Conservation (phyloP, 1,139 yeast genomes). For the Saccharomyces hybrid region DNA sequence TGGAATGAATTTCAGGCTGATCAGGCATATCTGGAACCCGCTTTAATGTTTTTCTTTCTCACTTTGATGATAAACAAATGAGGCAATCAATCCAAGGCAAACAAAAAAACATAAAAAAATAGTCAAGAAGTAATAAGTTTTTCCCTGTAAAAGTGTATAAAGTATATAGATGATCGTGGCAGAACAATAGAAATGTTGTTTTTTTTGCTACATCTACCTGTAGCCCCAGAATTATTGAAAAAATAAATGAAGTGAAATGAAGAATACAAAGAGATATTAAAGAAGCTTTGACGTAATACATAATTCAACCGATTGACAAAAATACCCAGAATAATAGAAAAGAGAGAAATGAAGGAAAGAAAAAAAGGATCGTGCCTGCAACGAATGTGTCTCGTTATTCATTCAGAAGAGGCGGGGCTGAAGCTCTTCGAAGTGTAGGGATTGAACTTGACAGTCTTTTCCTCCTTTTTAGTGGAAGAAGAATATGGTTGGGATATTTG, state of each 20-base stretch:
- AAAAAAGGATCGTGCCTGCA: neutral
- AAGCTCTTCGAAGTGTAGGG: slow-evolving; percentile 34
- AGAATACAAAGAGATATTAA: neutral
- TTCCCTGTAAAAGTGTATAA: too few species aligned
- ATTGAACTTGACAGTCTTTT: slow-evolving; percentile 15
- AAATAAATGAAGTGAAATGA: neutral
- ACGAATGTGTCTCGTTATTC: slow-evolving; percentile 3
- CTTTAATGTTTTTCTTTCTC: too few species aligned
- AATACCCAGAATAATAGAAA: neutral
- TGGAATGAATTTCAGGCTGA: neutral
- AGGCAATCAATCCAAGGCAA: too few species aligned
- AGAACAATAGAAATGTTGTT: too few species aligned
- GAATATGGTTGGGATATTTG: slow-evolving; percentile 6
- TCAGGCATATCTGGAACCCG: neutral
- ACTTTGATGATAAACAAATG: too few species aligned
- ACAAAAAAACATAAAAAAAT: too few species aligned
- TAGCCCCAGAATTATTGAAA: neutral
- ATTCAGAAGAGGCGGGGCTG: slow-evolving; percentile 14
- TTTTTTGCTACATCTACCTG: neutral
- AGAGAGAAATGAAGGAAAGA: neutral
- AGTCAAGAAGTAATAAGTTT: too few species aligned
- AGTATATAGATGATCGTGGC: too few species aligned
- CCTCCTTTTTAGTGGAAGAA: slow-evolving; percentile 5
- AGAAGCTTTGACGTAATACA: neutral
- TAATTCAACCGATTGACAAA: neutral